Evolutionary conservation across 371 early-diverging fungal species (phyloP), one percentile per base, ranked within the genome.

Genomic region (Haplosporangium sp.): DNA sequence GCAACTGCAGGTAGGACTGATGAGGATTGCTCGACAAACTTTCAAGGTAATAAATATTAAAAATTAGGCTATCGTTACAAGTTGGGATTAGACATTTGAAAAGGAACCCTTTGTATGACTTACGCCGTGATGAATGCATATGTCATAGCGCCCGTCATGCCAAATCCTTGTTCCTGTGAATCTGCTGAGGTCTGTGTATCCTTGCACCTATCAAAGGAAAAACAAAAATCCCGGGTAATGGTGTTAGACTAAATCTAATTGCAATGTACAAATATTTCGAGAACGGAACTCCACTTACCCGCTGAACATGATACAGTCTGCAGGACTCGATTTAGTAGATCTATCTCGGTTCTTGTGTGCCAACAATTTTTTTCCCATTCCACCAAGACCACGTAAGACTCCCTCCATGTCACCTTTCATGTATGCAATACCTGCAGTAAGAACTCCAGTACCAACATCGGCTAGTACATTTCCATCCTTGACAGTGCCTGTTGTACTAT

Each of bases 151-250:
- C 98, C 94, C 0, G 94, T 93, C 67, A 88, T 87, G 37, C 84
- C 78, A 87, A 87, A 88, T 2, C 68, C 89, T 45, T 89, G 86
- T 67, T 87, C 88, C 13, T 81, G 75, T 15, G 96, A 88, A 85
- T 97, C 97, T 0, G 97, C 96, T 6, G 93, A 93, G 0, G 96
- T 96, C 77, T 97, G 96, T 71, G 87, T 88, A 75, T 98, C 98
- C 81, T 94, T 94, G 84, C 97, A 97, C 2, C 91, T 85, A 74
- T 59, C n/a, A 37, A 27, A 77, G 71, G 60, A 65, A 4, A 71
- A 65, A 59, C 39, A 63, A 48, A 56, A 66, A 42, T 60, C 39
- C 59, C 59, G 56, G 27, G 34, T 44, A 19, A 13, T 40, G 27
- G 62, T 1, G 38, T 40, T 42, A 61, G 44, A 11, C 20, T 45